Evolutionary conservation across 345 rosid species (phyloP).

Genomic region (Linum usitatissimum): DNA sequence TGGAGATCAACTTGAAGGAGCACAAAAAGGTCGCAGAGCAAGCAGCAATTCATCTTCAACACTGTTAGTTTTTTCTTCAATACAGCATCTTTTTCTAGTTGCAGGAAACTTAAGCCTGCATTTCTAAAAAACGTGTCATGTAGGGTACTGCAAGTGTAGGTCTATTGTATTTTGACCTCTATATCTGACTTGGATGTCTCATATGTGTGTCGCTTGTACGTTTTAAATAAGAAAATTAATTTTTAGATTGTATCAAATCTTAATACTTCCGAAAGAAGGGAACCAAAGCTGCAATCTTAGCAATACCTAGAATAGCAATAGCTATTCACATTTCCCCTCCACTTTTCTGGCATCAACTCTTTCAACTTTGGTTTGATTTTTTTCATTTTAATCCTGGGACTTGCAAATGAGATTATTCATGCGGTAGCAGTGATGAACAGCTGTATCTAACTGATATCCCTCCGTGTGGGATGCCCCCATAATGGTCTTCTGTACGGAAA

Average conservation of each 20-base stretch:
- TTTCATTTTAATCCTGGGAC: background rate
- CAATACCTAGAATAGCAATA: background rate
- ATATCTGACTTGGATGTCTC: background rate
- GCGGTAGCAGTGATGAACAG: background rate
- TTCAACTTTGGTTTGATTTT: background rate
- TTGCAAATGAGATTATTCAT: background rate
- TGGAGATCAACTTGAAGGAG: slow-evolving; percentile 58
- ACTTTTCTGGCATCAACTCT: background rate
- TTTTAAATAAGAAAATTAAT: too few species aligned
- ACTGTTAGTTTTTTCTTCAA: slow-evolving; percentile 36
- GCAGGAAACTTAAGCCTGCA: background rate
- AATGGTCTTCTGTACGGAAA: too few species aligned
- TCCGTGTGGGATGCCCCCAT: background rate
- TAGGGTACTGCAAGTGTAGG: background rate
- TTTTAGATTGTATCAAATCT: too few species aligned
- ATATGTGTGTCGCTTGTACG: background rate
- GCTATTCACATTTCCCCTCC: background rate
- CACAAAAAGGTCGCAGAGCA: slow-evolving; percentile 54
- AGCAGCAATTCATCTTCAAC: slow-evolving; percentile 39
- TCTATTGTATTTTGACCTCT: background rate
- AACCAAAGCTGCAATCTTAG: background rate
- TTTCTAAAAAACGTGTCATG: background rate
- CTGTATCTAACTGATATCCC: background rate
- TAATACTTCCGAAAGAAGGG: background rate
- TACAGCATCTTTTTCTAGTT: background rate